A percentile compares a stretch with the other conserved stretches of the same genome.
phyloP scores from a whole-genome alignment of 768 basidiomycete species.

The Suillus decipiens region DNA sequence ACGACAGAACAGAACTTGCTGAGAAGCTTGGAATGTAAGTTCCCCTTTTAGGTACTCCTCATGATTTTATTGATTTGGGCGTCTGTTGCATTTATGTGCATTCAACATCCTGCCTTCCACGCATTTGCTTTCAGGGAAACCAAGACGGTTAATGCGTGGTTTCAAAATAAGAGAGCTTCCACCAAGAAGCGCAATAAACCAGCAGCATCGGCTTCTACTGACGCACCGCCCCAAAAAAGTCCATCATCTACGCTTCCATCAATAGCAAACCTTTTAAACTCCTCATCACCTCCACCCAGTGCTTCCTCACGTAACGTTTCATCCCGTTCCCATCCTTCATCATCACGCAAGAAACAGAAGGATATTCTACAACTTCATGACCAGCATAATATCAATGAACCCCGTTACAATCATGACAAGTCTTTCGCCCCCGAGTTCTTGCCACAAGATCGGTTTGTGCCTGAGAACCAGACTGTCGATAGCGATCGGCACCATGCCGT shows the following conservation, averaged over 20 bases:
- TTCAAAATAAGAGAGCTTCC: conserved; percentile 84
- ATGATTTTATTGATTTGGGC: conserved; percentile 22
- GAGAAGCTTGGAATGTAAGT: conserved; percentile 77
- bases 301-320: conserved; percentile 21
- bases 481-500: conserved; percentile 24
- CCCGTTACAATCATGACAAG: conserved; percentile 19
- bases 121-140: conserved; percentile 56
- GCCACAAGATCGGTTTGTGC: conserved; percentile 33
- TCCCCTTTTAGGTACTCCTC: conserved; percentile 28
- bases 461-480: conserved; percentile 34
- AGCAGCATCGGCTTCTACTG: conserved; percentile 34
- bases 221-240: conserved; percentile 21
- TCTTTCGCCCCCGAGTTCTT: conserved; percentile 34
- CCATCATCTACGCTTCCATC: conserved; percentile 33
- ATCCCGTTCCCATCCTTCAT: conserved; percentile 27
- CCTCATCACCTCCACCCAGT: conserved; percentile 30
- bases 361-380: conserved; percentile 12
- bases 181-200: conserved; percentile 69
- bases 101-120: conserved; percentile 15
- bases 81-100: conserved; percentile 10
- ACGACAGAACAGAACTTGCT: conserved; percentile 67
- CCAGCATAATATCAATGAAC: conserved; percentile 31
- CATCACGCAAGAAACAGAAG: conserved; percentile 33
- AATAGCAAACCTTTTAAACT: conserved; percentile 44
- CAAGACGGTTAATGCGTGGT: conserved; percentile 86